Evolutionary conservation across 2,329 filamentous ascomycete species (phyloP).

Genomic region (Fusarium tuaranense): DNA sequence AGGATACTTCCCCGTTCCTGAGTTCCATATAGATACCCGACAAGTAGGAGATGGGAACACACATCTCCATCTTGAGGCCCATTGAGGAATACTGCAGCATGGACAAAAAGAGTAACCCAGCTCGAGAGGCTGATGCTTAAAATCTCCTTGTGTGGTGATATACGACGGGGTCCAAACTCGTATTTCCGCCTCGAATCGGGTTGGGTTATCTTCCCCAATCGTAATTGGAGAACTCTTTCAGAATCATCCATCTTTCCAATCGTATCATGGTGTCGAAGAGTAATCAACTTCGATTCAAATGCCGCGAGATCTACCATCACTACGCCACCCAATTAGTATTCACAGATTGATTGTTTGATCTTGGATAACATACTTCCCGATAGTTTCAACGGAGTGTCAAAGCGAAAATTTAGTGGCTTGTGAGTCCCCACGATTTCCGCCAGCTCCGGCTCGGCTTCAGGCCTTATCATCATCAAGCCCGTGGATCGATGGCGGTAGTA

Average conservation of each 20-base stretch:
- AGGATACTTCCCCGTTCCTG: too few relatives aligned
- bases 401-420: not conserved
- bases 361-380: not conserved
- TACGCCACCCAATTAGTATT: not conserved
- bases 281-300: not conserved
- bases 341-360: rapidly evolving
- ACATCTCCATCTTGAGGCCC: not conserved
- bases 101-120: not conserved
- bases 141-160: not conserved
- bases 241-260: not conserved
- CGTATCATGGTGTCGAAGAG: not conserved
- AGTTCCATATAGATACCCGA: not conserved
- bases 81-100: not conserved
- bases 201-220: not conserved
- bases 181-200: not conserved
- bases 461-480: not conserved
- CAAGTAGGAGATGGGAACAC: not conserved
- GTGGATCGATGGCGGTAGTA: not conserved
- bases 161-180: not conserved
- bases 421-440: not conserved
- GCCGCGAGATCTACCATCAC: not conserved
- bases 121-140: not conserved
- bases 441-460: not conserved
- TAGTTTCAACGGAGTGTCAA: not conserved
- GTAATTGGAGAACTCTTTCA: not conserved